phyloP scores from a whole-genome alignment of 1,139 yeast genomes.

The Insectozyma bohioensis region DNA sequence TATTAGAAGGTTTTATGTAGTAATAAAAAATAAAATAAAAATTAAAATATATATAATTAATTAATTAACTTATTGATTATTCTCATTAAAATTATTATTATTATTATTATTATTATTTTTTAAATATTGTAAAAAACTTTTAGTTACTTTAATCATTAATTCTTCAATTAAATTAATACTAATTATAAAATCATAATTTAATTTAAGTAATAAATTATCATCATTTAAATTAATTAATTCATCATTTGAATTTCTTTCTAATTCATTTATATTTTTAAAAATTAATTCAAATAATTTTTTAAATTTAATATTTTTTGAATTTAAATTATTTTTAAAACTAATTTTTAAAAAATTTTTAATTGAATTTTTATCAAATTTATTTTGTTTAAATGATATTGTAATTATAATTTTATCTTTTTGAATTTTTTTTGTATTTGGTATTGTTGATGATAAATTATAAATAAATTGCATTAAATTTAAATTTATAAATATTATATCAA shows the following conservation, averaged over 20 bases:
- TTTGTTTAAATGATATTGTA: conserved; percentile 30
- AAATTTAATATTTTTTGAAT: conserved; percentile 38
- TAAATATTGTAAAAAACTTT: conserved; percentile 21
- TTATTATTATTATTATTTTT: too few relatives aligned
- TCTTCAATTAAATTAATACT: conserved; percentile 19
- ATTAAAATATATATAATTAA: neutral
- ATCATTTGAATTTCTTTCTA: conserved; percentile 13
- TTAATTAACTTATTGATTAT: too few relatives aligned
- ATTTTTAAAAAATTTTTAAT: conserved; percentile 24
- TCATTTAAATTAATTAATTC: conserved; percentile 9
- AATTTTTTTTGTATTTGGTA: conserved; percentile 32
- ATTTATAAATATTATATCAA: conserved; percentile 34
- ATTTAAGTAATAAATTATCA: conserved; percentile 24
- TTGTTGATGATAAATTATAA: conserved; percentile 30
- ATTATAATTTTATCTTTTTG: conserved; percentile 37
- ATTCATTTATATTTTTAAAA: conserved; percentile 33
- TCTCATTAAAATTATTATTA: too few relatives aligned
- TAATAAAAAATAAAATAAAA: neutral
- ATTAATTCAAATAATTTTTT: conserved; percentile 42
- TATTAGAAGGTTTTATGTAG: conserved; percentile 71
- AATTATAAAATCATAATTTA: conserved; percentile 45
- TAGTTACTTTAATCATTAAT: conserved; percentile 24
- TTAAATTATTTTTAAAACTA: conserved; percentile 39
- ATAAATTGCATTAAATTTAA: conserved; percentile 36
- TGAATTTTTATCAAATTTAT: conserved; percentile 29